phyloP scores from a whole-genome alignment of 129 eudicot genomes.

The Flaveria trinervia region DNA sequence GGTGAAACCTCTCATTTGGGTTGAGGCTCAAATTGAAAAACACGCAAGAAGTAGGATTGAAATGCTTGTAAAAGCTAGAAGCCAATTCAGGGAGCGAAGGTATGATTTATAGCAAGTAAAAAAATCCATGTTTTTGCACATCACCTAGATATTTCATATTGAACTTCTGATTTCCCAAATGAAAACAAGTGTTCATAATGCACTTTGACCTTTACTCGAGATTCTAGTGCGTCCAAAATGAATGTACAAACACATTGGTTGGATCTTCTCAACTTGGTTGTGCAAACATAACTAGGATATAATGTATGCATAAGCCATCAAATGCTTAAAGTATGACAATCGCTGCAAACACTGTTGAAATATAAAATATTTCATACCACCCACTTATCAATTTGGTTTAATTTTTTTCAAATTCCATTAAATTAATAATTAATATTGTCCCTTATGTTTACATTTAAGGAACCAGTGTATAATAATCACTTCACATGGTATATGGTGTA shows the following conservation, averaged over 20 bases:
- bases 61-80: slow-evolving; percentile 75
- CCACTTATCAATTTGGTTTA: background rate
- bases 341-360: background rate
- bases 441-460: background rate
- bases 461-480: background rate
- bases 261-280: background rate
- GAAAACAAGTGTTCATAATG: background rate
- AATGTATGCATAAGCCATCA: background rate
- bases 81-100: slow-evolving; percentile 93
- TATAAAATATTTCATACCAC: background rate
- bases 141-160: background rate
- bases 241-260: background rate
- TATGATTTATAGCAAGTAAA: slow-evolving; percentile 17
- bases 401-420: no score
- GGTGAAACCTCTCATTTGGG: slow-evolving; percentile 95
- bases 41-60: slow-evolving; percentile 86
- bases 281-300: background rate
- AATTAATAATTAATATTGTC: no score
- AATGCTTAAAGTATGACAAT: background rate
- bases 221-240: no score
- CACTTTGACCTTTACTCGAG: background rate
- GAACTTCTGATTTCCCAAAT: background rate
- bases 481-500: background rate
- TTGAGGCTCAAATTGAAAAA: slow-evolving; percentile 89
- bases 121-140: background rate